phyloP scores from a whole-genome alignment of 768 basidiomycete genomes.

The Nidularia pulvinata region DNA sequence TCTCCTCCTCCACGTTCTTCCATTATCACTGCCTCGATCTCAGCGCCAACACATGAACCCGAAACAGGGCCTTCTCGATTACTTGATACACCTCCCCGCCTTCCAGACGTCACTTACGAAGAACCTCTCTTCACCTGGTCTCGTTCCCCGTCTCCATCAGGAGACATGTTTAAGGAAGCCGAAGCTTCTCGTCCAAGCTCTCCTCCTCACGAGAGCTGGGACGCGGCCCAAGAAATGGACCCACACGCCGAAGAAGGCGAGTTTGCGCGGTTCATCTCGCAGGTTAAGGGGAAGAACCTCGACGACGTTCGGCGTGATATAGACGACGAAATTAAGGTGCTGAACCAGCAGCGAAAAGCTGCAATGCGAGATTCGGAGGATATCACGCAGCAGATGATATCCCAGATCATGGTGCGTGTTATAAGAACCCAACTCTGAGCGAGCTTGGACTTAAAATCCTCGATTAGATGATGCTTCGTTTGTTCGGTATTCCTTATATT shows the following conservation, averaged over 20 bases:
- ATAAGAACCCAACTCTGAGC: conserved; percentile 1
- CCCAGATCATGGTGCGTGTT: conserved; percentile 73
- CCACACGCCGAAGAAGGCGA: conserved; percentile 79
- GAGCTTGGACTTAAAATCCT: no score
- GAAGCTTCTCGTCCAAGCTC: conserved; percentile 17
- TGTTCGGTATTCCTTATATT: conserved; percentile 98
- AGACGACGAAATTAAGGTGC: conserved; percentile 82
- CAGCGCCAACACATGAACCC: background rate
- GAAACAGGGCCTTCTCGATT: background rate
- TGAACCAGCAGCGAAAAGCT: conserved; percentile 84
- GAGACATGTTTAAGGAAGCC: conserved; percentile 9
- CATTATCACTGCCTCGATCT: background rate
- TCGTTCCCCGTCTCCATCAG: conserved; percentile 30
- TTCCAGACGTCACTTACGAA: conserved; percentile 2
- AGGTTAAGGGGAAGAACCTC: conserved; percentile 86
- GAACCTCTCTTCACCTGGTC: conserved; percentile 4
- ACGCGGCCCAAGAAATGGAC: conserved; percentile 88
- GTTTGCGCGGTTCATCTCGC: conserved; percentile 90
- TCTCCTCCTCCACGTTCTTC: conserved; percentile 2
- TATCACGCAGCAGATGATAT: conserved; percentile 92
- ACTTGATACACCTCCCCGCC: background rate
- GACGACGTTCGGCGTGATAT: conserved; percentile 86
- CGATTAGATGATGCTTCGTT: conserved; percentile 82
- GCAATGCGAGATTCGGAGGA: conserved; percentile 96
- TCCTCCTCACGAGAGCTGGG: conserved; percentile 51